Base-by-base conservation (phyloP, 495 filamentous ascomycete species). In the Cladorrhinum samala region DNA sequence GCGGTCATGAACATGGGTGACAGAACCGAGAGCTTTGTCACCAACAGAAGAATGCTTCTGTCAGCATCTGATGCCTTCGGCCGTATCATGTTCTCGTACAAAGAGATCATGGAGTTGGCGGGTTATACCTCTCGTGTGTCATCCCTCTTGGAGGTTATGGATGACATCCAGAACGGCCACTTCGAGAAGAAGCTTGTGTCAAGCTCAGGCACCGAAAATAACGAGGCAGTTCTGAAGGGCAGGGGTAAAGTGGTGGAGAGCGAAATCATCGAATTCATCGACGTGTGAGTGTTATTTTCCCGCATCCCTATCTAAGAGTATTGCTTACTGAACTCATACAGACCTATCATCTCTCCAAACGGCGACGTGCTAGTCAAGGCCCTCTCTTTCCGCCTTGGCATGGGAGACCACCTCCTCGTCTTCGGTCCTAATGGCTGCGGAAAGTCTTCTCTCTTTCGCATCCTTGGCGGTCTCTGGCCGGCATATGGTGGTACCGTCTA, bases 101-200 rank as follows among this genome's bases (percentile, higher is more conserved):
- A 95, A 66, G 94, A 90, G 60, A 79, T 98, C 60, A 95, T 92
- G 46, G 93, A 98, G 64, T 77, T 98, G 47, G 94, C 93, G 1
- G 93, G 93, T 19, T 95, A 96, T 74, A 96, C 93, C 8, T 89
- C 88, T 11, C 85, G 93, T 20, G 93, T 97, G 9, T 86, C 91
- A 4, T 86, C 85, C 13, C 77, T 98, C 2, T 73, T 98, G 17
- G 84, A 95, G 41, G 93, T 96, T 44, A 96, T 98, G 83, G 88
- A 94, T 53, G 94, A 97, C 59, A 85, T 96, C 49, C 78, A 88
- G 50, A 78, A 82, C 2, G 94, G 94, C 0, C 83, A 85, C 51
- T 98, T 95, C 62, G 86, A 95, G 69, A 97, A 97, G 80, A 92
- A 93, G 60, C 80, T 97, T 19, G 90, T 96, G 18, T 95, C 92